Conservation (phyloP, 352 stramenopile species). For the Phytophthora pluvialis region DNA sequence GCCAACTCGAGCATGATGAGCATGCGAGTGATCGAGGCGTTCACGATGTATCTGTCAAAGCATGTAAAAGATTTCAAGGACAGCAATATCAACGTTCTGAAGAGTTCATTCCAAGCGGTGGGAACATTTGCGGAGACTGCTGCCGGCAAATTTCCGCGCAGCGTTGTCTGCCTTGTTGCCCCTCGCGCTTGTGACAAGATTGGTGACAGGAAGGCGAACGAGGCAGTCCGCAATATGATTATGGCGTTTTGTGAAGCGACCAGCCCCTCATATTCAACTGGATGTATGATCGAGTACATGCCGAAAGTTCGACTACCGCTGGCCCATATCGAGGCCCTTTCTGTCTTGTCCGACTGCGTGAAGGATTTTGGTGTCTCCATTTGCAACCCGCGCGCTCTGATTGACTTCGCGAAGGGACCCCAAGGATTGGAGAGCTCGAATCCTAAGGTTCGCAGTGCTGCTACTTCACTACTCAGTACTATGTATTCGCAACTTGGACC, state of each 20-base stretch:
- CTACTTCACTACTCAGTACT: constrained; percentile 67
- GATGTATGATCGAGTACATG: constrained; percentile 81
- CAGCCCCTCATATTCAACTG: constrained; percentile 75
- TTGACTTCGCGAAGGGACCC: constrained; percentile 80
- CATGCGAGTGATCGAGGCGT: constrained; percentile 70
- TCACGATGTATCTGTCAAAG: constrained; percentile 75
- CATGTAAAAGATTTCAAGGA: constrained; percentile 90
- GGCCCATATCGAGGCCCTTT: constrained; percentile 74
- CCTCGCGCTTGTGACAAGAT: constrained; percentile 84
- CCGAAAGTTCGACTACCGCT: constrained; percentile 80
- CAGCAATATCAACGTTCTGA: constrained; percentile 90
- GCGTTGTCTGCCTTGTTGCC: constrained; percentile 75
- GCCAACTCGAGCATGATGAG: constrained; percentile 60
- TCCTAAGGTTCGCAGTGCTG: constrained; percentile 72
- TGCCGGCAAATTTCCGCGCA: constrained; percentile 68
- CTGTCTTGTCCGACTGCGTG: constrained; percentile 69
- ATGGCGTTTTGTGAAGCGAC: constrained; percentile 79
- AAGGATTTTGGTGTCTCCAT: constrained; percentile 77
- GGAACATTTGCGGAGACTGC: constrained; percentile 70
- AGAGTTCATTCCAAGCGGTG: constrained; percentile 84
- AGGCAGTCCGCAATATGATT: constrained; percentile 76
- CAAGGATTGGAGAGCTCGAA: constrained; percentile 83
- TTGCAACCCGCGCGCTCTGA: constrained; percentile 73
- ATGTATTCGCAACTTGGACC: constrained; percentile 90
- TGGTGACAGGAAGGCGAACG: constrained; percentile 78